Percentiles rank a stretch among this genome's conserved stretches.
Conservation (phyloP, 2,329 filamentous ascomycete genomes). For the Hypoxylon sp. region DNA sequence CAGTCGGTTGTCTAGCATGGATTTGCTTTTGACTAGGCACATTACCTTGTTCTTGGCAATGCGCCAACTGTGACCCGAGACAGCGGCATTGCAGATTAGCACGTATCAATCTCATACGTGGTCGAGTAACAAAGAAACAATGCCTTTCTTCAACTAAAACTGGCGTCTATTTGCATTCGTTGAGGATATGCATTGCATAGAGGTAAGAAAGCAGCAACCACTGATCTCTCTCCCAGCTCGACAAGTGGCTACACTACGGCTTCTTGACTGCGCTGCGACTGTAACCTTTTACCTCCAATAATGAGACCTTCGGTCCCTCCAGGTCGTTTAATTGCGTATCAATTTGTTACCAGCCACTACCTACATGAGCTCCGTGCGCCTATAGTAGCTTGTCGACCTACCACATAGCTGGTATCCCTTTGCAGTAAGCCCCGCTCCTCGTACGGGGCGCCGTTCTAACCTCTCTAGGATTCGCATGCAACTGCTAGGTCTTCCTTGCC, state of each 20-base stretch:
- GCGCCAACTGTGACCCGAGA: slow-evolving; percentile 16
- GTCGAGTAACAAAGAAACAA: slow-evolving; percentile 16
- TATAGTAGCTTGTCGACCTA: slow-evolving; percentile 25
- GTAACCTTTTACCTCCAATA: slow-evolving; percentile 25
- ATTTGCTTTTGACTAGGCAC: slow-evolving; percentile 22
- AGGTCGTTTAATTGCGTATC: slow-evolving; percentile 19
- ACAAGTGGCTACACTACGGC: slow-evolving; percentile 11
- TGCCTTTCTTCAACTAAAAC: slow-evolving; percentile 25
- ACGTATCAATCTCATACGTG: slow-evolving; percentile 30
- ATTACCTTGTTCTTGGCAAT: not conserved
- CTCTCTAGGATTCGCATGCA: slow-evolving; percentile 20
- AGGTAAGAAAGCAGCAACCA: slow-evolving; percentile 17
- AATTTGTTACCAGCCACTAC: slow-evolving; percentile 6
- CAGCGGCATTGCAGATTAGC: slow-evolving; percentile 24
- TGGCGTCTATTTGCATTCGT: slow-evolving; percentile 1
- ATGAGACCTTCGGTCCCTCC: slow-evolving; percentile 14
- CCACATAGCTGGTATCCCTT: slow-evolving; percentile 32
- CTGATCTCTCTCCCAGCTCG: slow-evolving; percentile 5
- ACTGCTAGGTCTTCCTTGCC: slow-evolving; percentile 26
- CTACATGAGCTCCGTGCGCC: slow-evolving; percentile 12
- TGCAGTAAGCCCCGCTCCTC: slow-evolving; percentile 30
- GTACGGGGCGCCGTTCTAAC: slow-evolving; percentile 29
- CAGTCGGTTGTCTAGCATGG: slow-evolving; percentile 8
- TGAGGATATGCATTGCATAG: slow-evolving; percentile 30
- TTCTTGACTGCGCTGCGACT: slow-evolving; percentile 9